Evolutionary conservation across 2,329 filamentous ascomycete species (phyloP).

Genomic region (Penicillium hesseltinei): DNA sequence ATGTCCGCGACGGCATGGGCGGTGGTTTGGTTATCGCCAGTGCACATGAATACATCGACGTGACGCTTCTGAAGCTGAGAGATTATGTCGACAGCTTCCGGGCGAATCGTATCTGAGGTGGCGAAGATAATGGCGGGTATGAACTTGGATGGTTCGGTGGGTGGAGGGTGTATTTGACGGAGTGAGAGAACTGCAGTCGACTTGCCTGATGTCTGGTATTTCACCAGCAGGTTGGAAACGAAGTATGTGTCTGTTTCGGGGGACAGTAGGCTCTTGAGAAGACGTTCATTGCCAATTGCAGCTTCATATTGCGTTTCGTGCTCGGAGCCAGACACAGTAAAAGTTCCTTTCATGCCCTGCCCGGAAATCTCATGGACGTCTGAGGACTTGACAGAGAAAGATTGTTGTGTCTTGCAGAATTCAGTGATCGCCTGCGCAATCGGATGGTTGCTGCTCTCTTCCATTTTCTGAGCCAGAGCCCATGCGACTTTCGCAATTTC

Average conservation of each 20-base stretch:
- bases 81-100: conserved; percentile 67
- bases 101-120: conserved; percentile 76
- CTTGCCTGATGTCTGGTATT: conserved; percentile 43
- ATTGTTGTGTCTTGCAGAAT: conserved; percentile 44
- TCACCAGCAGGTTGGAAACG: conserved; percentile 35
- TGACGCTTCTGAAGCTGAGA: conserved; percentile 62
- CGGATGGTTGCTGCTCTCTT: conserved; percentile 60
- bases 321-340: conserved; percentile 36
- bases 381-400: conserved; percentile 28
- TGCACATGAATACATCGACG: conserved; percentile 85
- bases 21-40: conserved; percentile 84
- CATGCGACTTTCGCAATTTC: conserved; percentile 43
- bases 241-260: conserved; percentile 35
- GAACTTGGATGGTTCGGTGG: conserved; percentile 26
- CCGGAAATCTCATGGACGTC: conserved; percentile 56
- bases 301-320: conserved; percentile 42
- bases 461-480: conserved; percentile 50
- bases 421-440: conserved; percentile 55
- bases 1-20: conserved; percentile 73
- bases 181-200: conserved; percentile 47
- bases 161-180: conserved; percentile 24
- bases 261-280: conserved; percentile 40
- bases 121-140: conserved; percentile 65
- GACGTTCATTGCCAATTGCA: conserved; percentile 58
- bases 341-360: conserved; percentile 56